Percentiles rank a stretch among this genome's conserved stretches.
Conservation (phyloP, 2,329 filamentous ascomycete genomes). For the Ceratocystis albifundus region DNA sequence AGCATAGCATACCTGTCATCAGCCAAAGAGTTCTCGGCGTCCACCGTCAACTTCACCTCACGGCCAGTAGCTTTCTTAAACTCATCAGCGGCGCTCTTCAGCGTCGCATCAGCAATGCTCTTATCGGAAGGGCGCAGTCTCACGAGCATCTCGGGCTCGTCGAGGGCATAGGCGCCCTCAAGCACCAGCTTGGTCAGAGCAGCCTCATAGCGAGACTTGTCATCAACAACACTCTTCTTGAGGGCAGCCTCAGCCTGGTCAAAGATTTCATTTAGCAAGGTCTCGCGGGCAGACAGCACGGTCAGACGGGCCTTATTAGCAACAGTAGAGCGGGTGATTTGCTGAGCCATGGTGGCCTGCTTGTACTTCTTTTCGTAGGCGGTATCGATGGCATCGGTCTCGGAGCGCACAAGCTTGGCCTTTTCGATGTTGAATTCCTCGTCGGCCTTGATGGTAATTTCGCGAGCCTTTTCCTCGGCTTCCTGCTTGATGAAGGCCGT, state of each 20-base stretch:
- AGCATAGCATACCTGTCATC: conserved; percentile 67
- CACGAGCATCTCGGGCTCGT: conserved; percentile 65
- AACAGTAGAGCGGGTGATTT: conserved; percentile 92
- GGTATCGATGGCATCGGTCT: conserved; percentile 82
- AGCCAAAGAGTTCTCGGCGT: conserved; percentile 67
- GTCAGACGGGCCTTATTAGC: conserved; percentile 91
- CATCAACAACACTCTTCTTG: conserved; percentile 45
- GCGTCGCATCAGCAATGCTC: conserved; percentile 63
- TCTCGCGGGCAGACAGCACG: conserved; percentile 76
- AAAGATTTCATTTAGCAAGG: conserved; percentile 83
- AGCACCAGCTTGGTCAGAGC: conserved; percentile 72
- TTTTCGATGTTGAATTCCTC: conserved; percentile 99
- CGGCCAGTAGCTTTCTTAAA: conserved; percentile 69
- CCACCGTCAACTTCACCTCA: conserved; percentile 57
- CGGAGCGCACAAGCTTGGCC: conserved; percentile 92
- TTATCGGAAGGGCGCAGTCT: conserved; percentile 70
- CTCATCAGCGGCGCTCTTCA: conserved; percentile 63
- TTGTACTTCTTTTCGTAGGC: conserved; percentile 99
- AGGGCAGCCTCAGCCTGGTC: conserved; percentile 67
- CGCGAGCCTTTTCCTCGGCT: conserved; percentile 88
- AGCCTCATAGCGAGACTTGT: conserved; percentile 61
- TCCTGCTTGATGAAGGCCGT: conserved; percentile 99
- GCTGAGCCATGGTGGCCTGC: conserved; percentile 94
- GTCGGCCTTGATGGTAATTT: conserved; percentile 97
- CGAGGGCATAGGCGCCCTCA: conserved; percentile 79